A percentile compares a stretch with the other conserved stretches of the same genome.
These are phyloP conservation scores for Aspergillus avenaceus DNA, from an alignment of 495 filamentous ascomycete genomes.

Conservation along the genomic window DNA sequence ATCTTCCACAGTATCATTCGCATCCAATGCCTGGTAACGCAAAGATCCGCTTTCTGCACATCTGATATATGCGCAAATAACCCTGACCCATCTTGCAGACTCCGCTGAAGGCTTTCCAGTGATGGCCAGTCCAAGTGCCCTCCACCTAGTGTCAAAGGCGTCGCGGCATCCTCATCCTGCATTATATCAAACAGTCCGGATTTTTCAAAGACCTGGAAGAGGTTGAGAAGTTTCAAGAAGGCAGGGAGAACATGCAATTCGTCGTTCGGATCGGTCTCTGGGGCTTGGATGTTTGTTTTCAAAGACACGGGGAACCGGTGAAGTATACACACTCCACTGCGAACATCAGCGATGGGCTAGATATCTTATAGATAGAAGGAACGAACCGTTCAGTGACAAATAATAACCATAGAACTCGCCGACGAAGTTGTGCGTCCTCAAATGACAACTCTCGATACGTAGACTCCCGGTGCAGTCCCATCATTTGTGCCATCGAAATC, in stretches of 20 bases:
- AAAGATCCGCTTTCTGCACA: conserved; percentile 44
- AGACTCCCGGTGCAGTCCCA: conserved; percentile 34
- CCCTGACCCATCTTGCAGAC: conserved; percentile 27
- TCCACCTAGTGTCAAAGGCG: conserved; percentile 5
- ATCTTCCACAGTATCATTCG: conserved; percentile 42
- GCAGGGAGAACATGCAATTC: conserved; percentile 32
- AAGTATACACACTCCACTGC: conserved; percentile 37
- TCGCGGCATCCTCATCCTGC: conserved; percentile 23
- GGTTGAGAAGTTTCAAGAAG: conserved; percentile 39
- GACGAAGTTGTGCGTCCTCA: conserved; percentile 32
- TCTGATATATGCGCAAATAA: conserved; percentile 28
- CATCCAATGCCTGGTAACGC: conserved; percentile 46
- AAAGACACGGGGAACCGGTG: conserved; percentile 40
- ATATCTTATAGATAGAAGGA: neutral
- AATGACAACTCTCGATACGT: conserved; percentile 24
- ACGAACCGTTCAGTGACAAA: conserved; percentile 41
- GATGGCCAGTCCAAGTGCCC: conserved; percentile 13
- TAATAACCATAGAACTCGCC: conserved; percentile 40
- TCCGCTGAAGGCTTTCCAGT: conserved; percentile 26
- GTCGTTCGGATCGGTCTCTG: conserved; percentile 25
- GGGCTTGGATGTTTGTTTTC: conserved; percentile 28
- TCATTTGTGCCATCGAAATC: conserved; percentile 42
- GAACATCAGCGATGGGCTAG: neutral
- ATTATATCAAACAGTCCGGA: conserved; percentile 36
- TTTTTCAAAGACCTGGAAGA: conserved; percentile 39